Conservation (phyloP, 2,329 filamentous ascomycete species). For the Didymella pomorum region DNA sequence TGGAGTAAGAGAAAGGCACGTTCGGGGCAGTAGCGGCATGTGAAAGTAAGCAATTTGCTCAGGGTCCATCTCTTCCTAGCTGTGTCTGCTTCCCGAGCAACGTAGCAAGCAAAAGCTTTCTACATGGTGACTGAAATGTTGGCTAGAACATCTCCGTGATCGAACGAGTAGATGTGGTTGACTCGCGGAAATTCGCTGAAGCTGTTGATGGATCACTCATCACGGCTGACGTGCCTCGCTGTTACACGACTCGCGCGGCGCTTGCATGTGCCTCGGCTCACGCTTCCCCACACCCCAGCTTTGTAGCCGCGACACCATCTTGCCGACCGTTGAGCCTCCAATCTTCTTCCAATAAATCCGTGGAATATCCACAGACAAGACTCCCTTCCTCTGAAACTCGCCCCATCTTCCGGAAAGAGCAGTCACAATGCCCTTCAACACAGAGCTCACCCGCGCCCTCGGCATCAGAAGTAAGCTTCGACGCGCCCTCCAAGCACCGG, state of each 20-base stretch:
- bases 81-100: no score
- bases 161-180: no score
- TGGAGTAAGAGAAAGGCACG: no score
- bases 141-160: no score
- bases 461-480: constrained; percentile 59
- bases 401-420: not conserved
- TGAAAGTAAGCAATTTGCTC: no score
- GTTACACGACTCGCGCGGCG: constrained; percentile 23
- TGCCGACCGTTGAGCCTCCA: constrained; percentile 19
- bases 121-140: no score
- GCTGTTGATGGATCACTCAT: no score
- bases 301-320: constrained; percentile 25
- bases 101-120: no score
- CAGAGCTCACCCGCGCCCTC: constrained; percentile 67
- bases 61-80: no score
- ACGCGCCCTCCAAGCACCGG: not conserved
- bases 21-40: no score
- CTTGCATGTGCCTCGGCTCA: constrained; percentile 37
- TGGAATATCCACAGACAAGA: not conserved
- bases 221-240: constrained; percentile 19
- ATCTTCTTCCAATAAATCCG: constrained; percentile 15
- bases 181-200: no score
- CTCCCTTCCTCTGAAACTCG: not conserved
- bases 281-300: constrained; percentile 38
- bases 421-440: constrained; percentile 68